Evolutionary conservation across 2,329 filamentous ascomycete species (phyloP).

Genomic region (Hypoxylon sp.): DNA sequence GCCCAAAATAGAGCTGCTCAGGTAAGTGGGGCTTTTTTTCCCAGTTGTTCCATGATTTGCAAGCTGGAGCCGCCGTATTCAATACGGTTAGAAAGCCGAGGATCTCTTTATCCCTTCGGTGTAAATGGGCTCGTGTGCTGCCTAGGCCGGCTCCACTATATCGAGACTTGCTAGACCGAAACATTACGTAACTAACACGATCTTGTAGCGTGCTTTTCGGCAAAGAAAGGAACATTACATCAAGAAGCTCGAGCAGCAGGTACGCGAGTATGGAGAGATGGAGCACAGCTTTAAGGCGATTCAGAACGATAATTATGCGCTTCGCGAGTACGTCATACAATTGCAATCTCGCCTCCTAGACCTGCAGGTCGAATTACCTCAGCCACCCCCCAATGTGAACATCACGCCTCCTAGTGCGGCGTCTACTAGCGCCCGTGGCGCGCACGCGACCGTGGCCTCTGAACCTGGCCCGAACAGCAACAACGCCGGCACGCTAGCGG

Average conservation of each 20-base stretch:
- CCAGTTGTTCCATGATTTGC: constrained; percentile 29
- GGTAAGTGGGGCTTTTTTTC: constrained; percentile 69
- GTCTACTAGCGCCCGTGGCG: constrained; percentile 45
- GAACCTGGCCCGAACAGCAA: constrained; percentile 44
- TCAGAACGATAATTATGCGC: constrained; percentile 88
- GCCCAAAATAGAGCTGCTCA: constrained; percentile 97
- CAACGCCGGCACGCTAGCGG: constrained; percentile 54
- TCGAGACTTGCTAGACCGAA: constrained; percentile 23
- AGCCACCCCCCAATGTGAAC: constrained; percentile 84
- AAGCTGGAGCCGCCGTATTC: constrained; percentile 27
- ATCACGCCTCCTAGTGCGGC: constrained; percentile 64
- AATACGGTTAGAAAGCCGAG: constrained; percentile 32
- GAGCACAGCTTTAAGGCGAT: constrained; percentile 84
- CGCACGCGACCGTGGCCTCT: constrained; percentile 44
- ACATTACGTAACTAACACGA: constrained; percentile 52
- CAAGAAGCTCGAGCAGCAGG: constrained; percentile 95
- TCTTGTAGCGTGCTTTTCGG: constrained; percentile 86
- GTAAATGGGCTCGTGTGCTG: constrained; percentile 19
- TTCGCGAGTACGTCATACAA: constrained; percentile 93
- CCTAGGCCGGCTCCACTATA: constrained; percentile 27
- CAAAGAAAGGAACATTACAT: constrained; percentile 99
- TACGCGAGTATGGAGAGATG: constrained; percentile 83
- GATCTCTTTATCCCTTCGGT: constrained; percentile 20
- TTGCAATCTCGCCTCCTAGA: constrained; percentile 90
- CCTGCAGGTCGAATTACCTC: constrained; percentile 85